These are phyloP conservation scores for Thyridium curvatum DNA, from an alignment of 2,329 filamentous ascomycete species.

Conservation along the genomic window DNA sequence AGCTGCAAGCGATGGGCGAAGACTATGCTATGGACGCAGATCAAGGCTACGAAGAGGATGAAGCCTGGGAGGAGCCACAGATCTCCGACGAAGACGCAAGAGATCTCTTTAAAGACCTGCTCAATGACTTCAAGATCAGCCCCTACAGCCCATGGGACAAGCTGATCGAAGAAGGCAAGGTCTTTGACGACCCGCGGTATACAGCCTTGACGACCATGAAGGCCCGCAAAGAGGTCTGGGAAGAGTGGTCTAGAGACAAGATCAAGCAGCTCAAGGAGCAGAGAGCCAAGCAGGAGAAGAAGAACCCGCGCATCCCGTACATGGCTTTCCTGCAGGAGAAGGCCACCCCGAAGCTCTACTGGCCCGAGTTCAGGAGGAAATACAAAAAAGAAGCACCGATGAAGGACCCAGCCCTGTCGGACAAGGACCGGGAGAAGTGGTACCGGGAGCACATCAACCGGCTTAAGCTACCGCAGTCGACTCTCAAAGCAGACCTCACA, in stretches of 20 bases:
- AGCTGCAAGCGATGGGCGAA: constrained; percentile 82
- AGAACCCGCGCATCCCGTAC: constrained; percentile 78
- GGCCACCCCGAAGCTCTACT: constrained; percentile 88
- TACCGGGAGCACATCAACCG: constrained; percentile 70
- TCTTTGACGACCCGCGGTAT: constrained; percentile 84
- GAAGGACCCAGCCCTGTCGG: constrained; percentile 63
- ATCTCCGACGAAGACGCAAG: constrained; percentile 71
- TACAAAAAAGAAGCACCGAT: constrained; percentile 76
- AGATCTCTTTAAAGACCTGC: constrained; percentile 75
- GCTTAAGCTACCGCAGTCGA: constrained; percentile 58
- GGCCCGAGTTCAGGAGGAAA: constrained; percentile 93
- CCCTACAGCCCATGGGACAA: constrained; percentile 92
- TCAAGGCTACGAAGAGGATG: constrained; percentile 67
- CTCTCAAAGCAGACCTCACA: constrained; percentile 64
- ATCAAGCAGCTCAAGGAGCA: constrained; percentile 68
- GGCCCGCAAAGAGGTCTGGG: constrained; percentile 73
- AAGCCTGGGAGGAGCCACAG: constrained; percentile 60
- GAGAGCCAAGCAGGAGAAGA: constrained; percentile 69
- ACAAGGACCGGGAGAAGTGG: constrained; percentile 73
- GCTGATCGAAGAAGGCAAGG: constrained; percentile 71
- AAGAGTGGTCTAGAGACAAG: constrained; percentile 73
- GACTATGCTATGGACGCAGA: constrained; percentile 75
- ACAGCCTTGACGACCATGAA: constrained; percentile 77
- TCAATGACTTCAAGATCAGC: constrained; percentile 75
- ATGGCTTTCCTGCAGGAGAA: constrained; percentile 73